Evolutionary conservation across 805 yeast species (phyloP), one percentile per base, ranked within the genome.

Genomic region (Candida parachauliodes): DNA sequence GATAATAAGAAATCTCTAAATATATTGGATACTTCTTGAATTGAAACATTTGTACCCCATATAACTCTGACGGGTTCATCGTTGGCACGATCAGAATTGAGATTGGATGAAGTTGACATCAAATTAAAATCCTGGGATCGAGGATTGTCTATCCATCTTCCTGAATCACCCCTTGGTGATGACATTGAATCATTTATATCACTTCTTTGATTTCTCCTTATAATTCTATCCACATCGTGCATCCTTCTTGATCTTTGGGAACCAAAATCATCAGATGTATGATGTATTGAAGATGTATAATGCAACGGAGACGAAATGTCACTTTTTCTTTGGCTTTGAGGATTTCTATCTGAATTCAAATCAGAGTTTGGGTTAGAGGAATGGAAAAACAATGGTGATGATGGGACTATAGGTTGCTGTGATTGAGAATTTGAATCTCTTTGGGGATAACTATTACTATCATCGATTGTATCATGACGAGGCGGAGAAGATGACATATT

Each of bases 11-110:
- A 93, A 46, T 81, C 81, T 46, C 94, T 72, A 65, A 93, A 91
- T 35, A 76, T 73, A 48, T 79, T 83, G 26, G 85, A 75, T 49
- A 93, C 82, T 54, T 93, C 96, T 53, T 80, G 86, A 53, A 93
- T 89, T 33, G 94, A 83, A 19, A 93, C 96, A 55, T 91, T 88
- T 1, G 98, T 93, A 62, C 98, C 98, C 98, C 98, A 93, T 53
- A 93, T 91, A 37, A 93, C 95, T 52, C 94, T 76, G 17, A 81
- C 79, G 0, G 95, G 95, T 47, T 84, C 96, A 37, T 76, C 77
- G 17, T 36, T 40, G 23, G 50, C 57, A 29, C 40, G 41, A 23
- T 61, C 69, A 8, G 63, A 48, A 39, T 45, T 50, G 12, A 60
- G 49, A 29, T 55, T 53, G 8, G 67, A 54, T 10, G 64, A 55